These are phyloP conservation scores for Epichloe scottii DNA, from an alignment of 2,329 filamentous ascomycete species.

Conservation along the genomic window DNA sequence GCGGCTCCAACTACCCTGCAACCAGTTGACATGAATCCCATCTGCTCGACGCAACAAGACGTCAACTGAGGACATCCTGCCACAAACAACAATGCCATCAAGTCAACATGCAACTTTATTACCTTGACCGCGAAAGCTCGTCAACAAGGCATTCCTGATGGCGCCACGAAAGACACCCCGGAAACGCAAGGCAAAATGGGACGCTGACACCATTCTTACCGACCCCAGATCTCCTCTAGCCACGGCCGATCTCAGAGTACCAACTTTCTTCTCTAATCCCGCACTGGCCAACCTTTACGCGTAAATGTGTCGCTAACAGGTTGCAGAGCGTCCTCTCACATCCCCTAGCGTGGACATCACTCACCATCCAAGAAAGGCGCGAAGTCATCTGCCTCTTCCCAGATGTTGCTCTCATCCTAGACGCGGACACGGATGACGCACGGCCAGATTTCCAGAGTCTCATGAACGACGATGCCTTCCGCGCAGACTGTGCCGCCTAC, in stretches of 20 bases:
- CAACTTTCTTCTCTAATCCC: background rate
- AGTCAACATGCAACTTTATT: too few relatives aligned
- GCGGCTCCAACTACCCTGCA: background rate
- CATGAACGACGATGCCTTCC: slow-evolving; percentile 34
- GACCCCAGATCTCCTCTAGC: slow-evolving; percentile 27
- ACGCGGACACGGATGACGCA: slow-evolving; percentile 21
- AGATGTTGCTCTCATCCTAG: slow-evolving; percentile 23
- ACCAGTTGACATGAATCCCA: background rate
- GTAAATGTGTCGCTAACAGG: too few relatives aligned
- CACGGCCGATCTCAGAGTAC: slow-evolving; percentile 24
- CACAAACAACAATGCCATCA: background rate
- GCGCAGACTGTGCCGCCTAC: slow-evolving; percentile 33
- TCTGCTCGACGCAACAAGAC: too few relatives aligned
- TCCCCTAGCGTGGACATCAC: slow-evolving; percentile 26
- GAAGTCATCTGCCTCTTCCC: slow-evolving; percentile 28
- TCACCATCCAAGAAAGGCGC: slow-evolving; percentile 20
- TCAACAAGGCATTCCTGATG: background rate
- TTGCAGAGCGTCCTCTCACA: slow-evolving; percentile 23
- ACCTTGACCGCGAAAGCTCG: too few relatives aligned
- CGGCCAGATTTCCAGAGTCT: slow-evolving; percentile 30
- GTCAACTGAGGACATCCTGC: background rate
- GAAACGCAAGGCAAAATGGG: slow-evolving; percentile 22
- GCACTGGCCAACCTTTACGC: background rate
- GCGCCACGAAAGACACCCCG: background rate
- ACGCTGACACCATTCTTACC: slow-evolving; percentile 21